phyloP scores from a whole-genome alignment of 1,284 basidiomycete species.

The Cystobasidiaceae sp. region DNA sequence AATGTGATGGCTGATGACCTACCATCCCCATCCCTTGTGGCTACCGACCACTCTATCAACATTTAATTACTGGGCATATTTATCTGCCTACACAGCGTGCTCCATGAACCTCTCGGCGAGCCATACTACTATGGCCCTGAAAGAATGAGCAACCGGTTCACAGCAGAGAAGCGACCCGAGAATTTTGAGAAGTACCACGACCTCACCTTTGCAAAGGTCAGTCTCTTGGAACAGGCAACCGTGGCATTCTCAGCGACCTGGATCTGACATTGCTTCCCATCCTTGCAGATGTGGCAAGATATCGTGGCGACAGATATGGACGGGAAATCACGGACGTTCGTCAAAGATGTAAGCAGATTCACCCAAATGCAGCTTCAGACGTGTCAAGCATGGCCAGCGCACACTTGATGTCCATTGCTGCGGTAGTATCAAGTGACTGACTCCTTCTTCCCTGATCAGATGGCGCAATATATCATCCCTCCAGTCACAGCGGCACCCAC shows the following conservation, averaged over 20 bases:
- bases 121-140: conserved; percentile 37
- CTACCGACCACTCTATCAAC: background rate
- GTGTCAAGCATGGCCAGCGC: background rate
- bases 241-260: background rate
- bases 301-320: conserved; percentile 29
- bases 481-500: conserved; percentile 8
- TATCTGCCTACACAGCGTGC: background rate
- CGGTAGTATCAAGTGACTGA: background rate
- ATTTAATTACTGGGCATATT: too few species aligned
- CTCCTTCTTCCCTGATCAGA: conserved; percentile 28
- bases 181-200: conserved; percentile 33
- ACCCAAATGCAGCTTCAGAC: too few species aligned
- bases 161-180: conserved; percentile 30
- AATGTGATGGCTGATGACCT: background rate
- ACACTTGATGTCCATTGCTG: background rate
- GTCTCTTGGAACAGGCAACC: background rate
- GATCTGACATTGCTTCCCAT: background rate
- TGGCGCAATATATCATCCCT: conserved; percentile 41
- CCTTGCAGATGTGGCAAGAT: conserved; percentile 33
- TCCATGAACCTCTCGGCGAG: conserved; percentile 37
- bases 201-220: conserved; percentile 37
- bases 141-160: conserved; percentile 35
- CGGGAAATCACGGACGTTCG: conserved; percentile 32
- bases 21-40: background rate
- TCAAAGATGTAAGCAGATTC: conserved; percentile 32